Evolutionary conservation across 495 filamentous ascomycete genomes (phyloP), one percentile per base, ranked within the genome.

Genomic region (Penicillium subrubescens): DNA sequence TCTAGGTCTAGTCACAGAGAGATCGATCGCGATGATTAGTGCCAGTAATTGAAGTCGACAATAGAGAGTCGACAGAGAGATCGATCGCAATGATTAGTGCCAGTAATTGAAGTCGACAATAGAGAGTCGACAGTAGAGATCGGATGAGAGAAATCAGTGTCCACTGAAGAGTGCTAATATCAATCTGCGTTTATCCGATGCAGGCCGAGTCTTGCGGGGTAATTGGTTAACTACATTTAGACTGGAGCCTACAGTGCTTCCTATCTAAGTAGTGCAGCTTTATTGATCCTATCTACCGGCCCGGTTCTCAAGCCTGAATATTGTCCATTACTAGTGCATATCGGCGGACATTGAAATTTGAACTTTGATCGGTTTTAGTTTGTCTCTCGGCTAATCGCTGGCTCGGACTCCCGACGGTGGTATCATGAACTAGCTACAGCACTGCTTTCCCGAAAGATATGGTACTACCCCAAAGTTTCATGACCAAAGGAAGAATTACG

Each of bases 341-440:
- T 55, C 52, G 35, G 52, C 17, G 52, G 19, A 14, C 31, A 55
- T 10, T 55, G 17, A 55, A 25, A 34, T 12, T 31, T 31, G n/a
- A n/a, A 7, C 17, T 21, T 35, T 31, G 29, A 35, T 27, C 29
- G 29, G 43, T 19, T 12, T 21, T 35, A 35, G 52, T n/a, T 21
- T 58, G 19, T 31, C 56, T 19, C 21, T 58, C 37, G 56, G 56
- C 33, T 44, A 44, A 58, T 29, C 23, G 39, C 17, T 19, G 39
- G 19, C 39, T 43, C 56, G 56, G 56, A 44, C 56, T 21, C 21
- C 56, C 56, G 56, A 58, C 56, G 56, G 56, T 31, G 56, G 56
- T 58, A 44, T 44, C 56, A 58, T 58, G 56, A 10, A 44, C 39
- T 58, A 58, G 25, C 15, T 33, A 29, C 19, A 44, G 35, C 37